These are phyloP conservation scores for Termitomyces eurrhizus DNA, from an alignment of 768 basidiomycete species.

Conservation along the genomic window DNA sequence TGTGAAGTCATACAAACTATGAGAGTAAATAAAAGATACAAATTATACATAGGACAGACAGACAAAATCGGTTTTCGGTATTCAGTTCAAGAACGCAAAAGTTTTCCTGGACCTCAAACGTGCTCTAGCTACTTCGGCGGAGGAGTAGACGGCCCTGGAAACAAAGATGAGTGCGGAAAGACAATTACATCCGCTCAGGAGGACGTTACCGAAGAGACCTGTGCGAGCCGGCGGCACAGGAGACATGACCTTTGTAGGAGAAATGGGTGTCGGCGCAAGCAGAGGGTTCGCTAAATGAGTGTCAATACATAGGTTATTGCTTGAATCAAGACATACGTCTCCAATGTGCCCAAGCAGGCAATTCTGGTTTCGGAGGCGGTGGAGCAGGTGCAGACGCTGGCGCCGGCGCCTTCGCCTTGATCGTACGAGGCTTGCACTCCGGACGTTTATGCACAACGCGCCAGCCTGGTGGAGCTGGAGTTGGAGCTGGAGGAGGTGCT, in stretches of 20 bases:
- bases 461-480: slow-evolving; percentile 60
- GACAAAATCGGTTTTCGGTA: not conserved
- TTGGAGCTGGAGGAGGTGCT: slow-evolving; percentile 42
- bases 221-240: slow-evolving; percentile 47
- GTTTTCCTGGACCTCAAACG: not conserved
- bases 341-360: slow-evolving; percentile 87
- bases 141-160: slow-evolving; percentile 5
- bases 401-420: slow-evolving; percentile 36
- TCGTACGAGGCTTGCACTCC: slow-evolving; percentile 46
- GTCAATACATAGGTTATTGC: not conserved
- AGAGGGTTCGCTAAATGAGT: slow-evolving; percentile 56
- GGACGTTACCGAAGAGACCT: slow-evolving; percentile 62
- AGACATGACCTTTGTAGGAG: slow-evolving; percentile 31
- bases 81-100: no score
- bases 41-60: not conserved
- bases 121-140: slow-evolving; percentile 2
- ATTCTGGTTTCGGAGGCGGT: slow-evolving; percentile 45
- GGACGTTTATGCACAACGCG: slow-evolving; percentile 65
- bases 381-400: slow-evolving; percentile 36
- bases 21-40: not conserved
- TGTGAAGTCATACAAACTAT: not conserved
- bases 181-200: not conserved
- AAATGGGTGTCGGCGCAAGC: slow-evolving; percentile 44
- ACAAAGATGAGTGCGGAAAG: not conserved
- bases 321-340: slow-evolving; percentile 49